phyloP scores from a whole-genome alignment of 176 grass and related monocot species.

The Paspalum notatum region DNA sequence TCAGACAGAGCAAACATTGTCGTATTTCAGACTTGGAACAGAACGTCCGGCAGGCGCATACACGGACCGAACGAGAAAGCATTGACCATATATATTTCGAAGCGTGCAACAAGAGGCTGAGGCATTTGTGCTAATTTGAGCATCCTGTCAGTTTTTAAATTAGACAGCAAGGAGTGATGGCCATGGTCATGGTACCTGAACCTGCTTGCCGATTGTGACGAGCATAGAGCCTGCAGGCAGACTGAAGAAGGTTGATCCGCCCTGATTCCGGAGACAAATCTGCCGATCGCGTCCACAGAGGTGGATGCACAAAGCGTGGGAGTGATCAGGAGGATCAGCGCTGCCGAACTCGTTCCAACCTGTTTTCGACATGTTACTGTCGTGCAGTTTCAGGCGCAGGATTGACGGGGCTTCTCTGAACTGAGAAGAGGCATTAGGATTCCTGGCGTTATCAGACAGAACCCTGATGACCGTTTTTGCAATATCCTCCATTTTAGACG shows the following conservation, averaged over 20 bases:
- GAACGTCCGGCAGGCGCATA: background rate
- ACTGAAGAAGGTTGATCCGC: slow-evolving; percentile 57
- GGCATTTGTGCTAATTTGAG: background rate
- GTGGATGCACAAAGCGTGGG: slow-evolving; percentile 66
- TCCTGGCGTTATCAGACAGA: slow-evolving; percentile 50
- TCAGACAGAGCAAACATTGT: slow-evolving; percentile 38
- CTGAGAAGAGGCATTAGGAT: slow-evolving; percentile 29
- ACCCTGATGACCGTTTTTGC: slow-evolving; percentile 47
- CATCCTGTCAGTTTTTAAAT: background rate
- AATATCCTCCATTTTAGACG: slow-evolving; percentile 59
- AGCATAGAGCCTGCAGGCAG: slow-evolving; percentile 66
- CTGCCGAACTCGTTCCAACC: slow-evolving; percentile 41
- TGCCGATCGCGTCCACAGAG: slow-evolving; percentile 52
- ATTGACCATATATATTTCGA: background rate
- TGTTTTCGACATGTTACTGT: slow-evolving; percentile 46
- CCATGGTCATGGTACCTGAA: slow-evolving; percentile 62
- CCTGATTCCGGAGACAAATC: slow-evolving; percentile 58
- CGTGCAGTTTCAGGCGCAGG: slow-evolving; percentile 59
- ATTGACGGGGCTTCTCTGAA: slow-evolving; percentile 48
- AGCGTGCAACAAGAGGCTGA: background rate
- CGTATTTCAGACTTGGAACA: background rate
- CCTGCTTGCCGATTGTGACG: slow-evolving; percentile 67
- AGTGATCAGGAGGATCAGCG: slow-evolving; percentile 37
- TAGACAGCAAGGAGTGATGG: background rate
- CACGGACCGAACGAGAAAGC: background rate